Percentiles rank a stretch among this genome's conserved stretches.
These are phyloP conservation scores for Cadophora gregata DNA, from an alignment of 2,329 filamentous ascomycete genomes.

Conservation along the genomic window DNA sequence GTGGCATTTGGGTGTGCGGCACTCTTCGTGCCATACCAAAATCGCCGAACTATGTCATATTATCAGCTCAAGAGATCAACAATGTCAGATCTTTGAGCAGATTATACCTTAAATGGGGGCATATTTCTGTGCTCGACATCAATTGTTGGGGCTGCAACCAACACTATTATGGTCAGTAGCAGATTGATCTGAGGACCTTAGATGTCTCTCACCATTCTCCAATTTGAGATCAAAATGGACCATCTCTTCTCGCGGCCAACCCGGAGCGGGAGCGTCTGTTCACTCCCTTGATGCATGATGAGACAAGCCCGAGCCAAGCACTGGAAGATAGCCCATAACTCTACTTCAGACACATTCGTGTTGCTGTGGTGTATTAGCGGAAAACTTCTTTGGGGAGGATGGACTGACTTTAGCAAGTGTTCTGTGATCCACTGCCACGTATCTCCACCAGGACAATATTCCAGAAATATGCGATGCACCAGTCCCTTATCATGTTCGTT, in stretches of 20 bases:
- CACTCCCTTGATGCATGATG: conserved; percentile 24
- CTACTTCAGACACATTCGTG: neutral
- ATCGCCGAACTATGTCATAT: neutral
- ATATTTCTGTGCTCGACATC: conserved; percentile 23
- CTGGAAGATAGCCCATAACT: conserved; percentile 28
- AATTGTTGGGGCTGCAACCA: conserved; percentile 5
- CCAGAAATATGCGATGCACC: conserved; percentile 30
- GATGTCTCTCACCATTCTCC: conserved; percentile 19
- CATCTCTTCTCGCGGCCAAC: conserved; percentile 18
- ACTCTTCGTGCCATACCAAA: neutral
- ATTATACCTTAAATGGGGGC: conserved; percentile 20
- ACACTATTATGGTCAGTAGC: conserved; percentile 15
- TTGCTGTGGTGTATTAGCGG: neutral
- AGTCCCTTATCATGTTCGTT: conserved; percentile 14
- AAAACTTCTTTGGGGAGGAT: neutral
- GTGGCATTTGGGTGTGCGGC: neutral
- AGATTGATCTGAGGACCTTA: neutral
- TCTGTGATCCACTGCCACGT: neutral
- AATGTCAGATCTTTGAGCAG: no score
- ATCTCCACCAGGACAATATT: conserved; percentile 28
- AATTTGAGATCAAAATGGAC: conserved; percentile 28
- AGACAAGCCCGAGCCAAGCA: conserved; percentile 23
- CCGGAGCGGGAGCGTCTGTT: neutral
- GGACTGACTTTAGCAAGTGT: neutral
- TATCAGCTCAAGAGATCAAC: neutral